phyloP scores from a whole-genome alignment of 371 early-diverging fungal species.

The Syncephalis fuscata region DNA sequence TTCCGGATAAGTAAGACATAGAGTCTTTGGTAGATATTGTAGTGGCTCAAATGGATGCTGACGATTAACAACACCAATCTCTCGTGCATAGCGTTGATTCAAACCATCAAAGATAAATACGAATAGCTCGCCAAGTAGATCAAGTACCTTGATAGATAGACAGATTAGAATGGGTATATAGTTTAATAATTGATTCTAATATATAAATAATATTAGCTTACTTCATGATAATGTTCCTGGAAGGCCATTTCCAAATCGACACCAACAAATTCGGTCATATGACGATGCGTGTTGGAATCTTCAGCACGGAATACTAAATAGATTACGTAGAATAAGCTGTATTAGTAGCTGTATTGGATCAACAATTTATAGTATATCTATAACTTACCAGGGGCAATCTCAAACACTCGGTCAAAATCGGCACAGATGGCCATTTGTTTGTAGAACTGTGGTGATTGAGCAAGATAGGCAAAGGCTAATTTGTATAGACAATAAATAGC shows the following conservation, averaged over 20 bases:
- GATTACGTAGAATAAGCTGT: too few relatives aligned
- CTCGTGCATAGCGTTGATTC: conserved; percentile 59
- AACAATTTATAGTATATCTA: background rate
- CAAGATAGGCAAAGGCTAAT: conserved; percentile 76
- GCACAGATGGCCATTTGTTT: conserved; percentile 99
- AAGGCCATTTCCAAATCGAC: conserved; percentile 99
- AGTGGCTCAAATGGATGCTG: conserved; percentile 93
- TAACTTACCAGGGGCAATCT: conserved; percentile 75
- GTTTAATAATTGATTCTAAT: too few relatives aligned
- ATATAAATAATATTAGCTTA: conserved; percentile 24
- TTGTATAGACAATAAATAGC: background rate
- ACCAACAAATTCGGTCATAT: conserved; percentile 99
- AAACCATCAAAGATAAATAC: conserved; percentile 82
- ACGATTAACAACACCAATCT: conserved; percentile 76
- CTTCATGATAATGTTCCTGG: conserved; percentile 96
- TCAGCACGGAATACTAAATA: conserved; percentile 96
- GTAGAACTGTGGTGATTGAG: conserved; percentile 99
- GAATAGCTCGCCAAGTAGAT: conserved; percentile 79
- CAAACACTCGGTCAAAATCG: conserved; percentile 97
- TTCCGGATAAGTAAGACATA: conserved; percentile 80
- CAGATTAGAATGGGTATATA: too few relatives aligned
- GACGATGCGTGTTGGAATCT: conserved; percentile 96
- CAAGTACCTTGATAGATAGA: background rate
- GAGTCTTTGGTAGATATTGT: conserved; percentile 69
- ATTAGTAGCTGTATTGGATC: background rate